These are phyloP conservation scores for Zostera marina DNA, from an alignment of 116 monocot species.

Conservation along the genomic window DNA sequence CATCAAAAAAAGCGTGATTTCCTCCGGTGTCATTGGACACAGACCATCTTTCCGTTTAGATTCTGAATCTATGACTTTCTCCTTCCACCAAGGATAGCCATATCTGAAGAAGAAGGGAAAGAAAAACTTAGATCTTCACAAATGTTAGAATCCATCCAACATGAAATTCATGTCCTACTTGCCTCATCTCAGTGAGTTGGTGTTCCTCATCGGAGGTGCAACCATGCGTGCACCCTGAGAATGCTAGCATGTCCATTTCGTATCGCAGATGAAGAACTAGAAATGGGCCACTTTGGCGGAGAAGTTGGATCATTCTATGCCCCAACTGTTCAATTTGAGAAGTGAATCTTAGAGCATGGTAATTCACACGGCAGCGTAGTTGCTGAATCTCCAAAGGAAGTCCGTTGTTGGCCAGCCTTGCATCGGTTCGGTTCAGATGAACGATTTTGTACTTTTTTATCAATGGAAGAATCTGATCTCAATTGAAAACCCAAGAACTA, in stretches of 20 bases:
- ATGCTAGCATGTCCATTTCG: conserved; percentile 78
- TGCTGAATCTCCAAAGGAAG: conserved; percentile 72
- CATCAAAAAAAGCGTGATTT: conserved; percentile 48
- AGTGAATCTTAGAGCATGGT: conserved; percentile 58
- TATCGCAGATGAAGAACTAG: conserved; percentile 59
- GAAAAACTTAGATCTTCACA: no score
- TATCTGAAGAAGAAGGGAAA: conserved; percentile 27
- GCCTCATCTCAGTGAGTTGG: conserved; percentile 61
- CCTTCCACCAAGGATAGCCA: conserved; percentile 99
- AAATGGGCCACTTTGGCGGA: conserved; percentile 41
- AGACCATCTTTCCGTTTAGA: conserved; percentile 75
- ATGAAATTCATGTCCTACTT: neutral
- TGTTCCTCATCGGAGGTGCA: conserved; percentile 37
- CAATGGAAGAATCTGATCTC: conserved; percentile 72
- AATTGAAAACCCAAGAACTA: conserved; percentile 1
- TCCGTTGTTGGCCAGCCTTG: conserved; percentile 75
- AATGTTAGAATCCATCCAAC: no score
- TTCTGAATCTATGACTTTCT: conserved; percentile 73
- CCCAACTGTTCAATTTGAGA: conserved; percentile 74
- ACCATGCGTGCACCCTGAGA: conserved; percentile 58
- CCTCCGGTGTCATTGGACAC: conserved; percentile 91
- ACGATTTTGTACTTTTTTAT: conserved; percentile 71
- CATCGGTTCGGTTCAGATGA: conserved; percentile 79
- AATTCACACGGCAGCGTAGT: conserved; percentile 70
- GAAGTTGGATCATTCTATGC: conserved; percentile 23